Percentiles rank a stretch among this genome's conserved stretches.
phyloP scores from a whole-genome alignment of 306 rosid genomes.

The Carpinus fangiana region DNA sequence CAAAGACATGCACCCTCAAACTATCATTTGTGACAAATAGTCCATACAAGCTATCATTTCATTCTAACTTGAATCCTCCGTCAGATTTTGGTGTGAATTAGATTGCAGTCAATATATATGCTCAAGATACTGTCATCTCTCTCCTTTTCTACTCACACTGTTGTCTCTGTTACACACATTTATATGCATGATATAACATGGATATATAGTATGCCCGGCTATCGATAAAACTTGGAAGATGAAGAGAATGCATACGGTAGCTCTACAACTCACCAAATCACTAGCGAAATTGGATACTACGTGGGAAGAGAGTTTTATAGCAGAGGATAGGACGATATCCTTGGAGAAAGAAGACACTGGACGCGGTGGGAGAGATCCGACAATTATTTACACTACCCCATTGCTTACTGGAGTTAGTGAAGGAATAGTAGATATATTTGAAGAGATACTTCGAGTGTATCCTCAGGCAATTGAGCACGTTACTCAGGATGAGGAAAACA shows the following conservation, averaged over 20 bases:
- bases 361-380: no score
- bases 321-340: not conserved
- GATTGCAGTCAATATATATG: no score
- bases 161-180: no score
- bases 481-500: constrained; percentile 6
- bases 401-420: constrained; percentile 45
- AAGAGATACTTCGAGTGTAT: constrained; percentile 8
- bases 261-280: not conserved
- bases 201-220: not conserved
- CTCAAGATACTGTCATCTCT: no score
- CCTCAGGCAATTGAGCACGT: constrained; percentile 26
- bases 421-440: constrained; percentile 47
- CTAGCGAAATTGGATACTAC: not conserved
- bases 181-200: no score
- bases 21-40: no score
- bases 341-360: not conserved
- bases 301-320: not conserved
- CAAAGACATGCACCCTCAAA: no score
- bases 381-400: constrained; percentile 22
- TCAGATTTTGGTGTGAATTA: no score
- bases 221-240: not conserved
- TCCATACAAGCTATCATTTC: no score
- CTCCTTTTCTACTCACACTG: no score
- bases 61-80: no score
- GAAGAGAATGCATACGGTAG: not conserved